Evolutionary conservation across 306 rosid species (phyloP).

Genomic region (Ceratonia siliqua): DNA sequence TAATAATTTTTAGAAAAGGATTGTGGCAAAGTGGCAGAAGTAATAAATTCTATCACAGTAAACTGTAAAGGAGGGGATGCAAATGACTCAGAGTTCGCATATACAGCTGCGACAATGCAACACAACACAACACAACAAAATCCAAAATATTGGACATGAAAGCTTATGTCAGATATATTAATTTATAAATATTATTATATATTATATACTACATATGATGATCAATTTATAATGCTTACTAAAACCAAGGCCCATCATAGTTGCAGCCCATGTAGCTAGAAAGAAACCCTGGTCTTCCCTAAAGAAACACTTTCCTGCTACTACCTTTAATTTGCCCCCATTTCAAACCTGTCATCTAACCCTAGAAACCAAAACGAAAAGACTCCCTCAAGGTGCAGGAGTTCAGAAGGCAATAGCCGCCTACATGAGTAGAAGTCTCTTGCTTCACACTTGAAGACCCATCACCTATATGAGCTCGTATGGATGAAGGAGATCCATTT

Average conservation of each 20-base stretch:
- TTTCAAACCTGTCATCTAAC: neutral
- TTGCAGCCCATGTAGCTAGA: neutral
- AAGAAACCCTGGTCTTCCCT: neutral
- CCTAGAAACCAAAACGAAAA: too few species aligned
- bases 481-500: neutral
- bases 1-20: neutral
- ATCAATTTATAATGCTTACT: neutral
- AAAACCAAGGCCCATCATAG: neutral
- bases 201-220: neutral
- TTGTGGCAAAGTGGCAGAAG: neutral
- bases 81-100: neutral
- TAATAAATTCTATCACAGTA: neutral
- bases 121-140: neutral
- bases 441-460: neutral
- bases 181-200: too few species aligned
- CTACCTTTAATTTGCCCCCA: neutral
- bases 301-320: neutral
- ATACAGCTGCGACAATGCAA: neutral
- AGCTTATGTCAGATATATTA: too few species aligned
- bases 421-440: neutral
- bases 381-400: too few species aligned
- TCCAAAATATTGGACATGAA: neutral
- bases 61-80: neutral
- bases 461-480: neutral
- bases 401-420: neutral